phyloP scores from a whole-genome alignment of 2,329 filamentous ascomycete genomes.

The Juglanconis juglandina region DNA sequence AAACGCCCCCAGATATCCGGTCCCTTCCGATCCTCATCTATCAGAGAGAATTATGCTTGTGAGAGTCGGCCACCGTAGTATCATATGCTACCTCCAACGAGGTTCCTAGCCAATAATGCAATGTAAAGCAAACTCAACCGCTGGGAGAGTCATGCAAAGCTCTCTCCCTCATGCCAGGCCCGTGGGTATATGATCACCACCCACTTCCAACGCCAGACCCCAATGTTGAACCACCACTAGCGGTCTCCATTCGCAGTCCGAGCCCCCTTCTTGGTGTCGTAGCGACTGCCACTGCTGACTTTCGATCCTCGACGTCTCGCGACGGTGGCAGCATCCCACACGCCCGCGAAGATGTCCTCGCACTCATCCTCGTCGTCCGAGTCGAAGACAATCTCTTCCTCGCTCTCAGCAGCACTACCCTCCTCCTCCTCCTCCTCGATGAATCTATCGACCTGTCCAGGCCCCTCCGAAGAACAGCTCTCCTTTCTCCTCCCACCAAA shows the following conservation, averaged over 20 bases:
- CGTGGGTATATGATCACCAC: neutral
- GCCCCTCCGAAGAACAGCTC: constrained; percentile 11
- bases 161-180: neutral
- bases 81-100: neutral
- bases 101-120: neutral
- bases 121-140: neutral
- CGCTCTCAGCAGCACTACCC: constrained; percentile 12
- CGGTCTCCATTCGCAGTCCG: neutral
- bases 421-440: constrained; percentile 20
- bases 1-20: neutral
- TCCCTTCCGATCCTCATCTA: neutral
- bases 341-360: constrained; percentile 61
- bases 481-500: constrained; percentile 15
- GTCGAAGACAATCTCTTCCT: constrained; percentile 51
- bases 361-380: constrained; percentile 65
- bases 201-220: neutral
- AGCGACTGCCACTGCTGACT: constrained; percentile 20
- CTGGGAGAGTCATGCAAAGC: neutral
- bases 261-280: neutral
- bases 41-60: neutral
- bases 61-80: neutral
- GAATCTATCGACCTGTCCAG: constrained; percentile 1
- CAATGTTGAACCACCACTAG: neutral
- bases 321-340: constrained; percentile 55
- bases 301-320: constrained; percentile 43